phyloP scores from a whole-genome alignment of 305 asterid genomes.

The Vinca major region DNA sequence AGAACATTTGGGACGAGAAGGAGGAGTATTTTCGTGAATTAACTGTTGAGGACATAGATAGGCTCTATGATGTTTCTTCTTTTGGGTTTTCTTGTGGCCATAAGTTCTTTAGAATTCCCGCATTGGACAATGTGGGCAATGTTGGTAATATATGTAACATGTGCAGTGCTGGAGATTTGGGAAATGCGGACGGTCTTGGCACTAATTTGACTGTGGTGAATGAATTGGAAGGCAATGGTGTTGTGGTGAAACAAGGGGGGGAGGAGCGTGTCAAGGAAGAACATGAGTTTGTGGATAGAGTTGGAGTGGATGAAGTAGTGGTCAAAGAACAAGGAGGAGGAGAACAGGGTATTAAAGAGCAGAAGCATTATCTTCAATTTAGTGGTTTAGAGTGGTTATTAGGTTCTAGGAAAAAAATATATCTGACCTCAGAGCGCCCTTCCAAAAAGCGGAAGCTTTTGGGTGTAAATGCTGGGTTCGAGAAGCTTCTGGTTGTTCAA shows the following conservation, averaged over 20 bases:
- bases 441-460: constrained; percentile 81
- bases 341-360: constrained; percentile 16
- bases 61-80: constrained; percentile 34
- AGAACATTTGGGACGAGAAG: constrained; percentile 58
- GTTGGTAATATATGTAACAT: constrained; percentile 1
- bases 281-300: constrained; percentile 41
- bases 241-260: constrained; percentile 20
- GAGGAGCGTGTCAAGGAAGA: constrained; percentile 34
- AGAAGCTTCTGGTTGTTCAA: constrained; percentile 69
- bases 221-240: background rate
- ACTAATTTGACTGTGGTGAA: constrained; percentile 17
- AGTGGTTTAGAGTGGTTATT: constrained; percentile 91
- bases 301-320: constrained; percentile 20
- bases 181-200: constrained; percentile 5
- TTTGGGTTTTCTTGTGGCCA: constrained; percentile 31
- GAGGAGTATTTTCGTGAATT: constrained; percentile 83
- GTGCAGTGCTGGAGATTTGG: background rate
- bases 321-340: constrained; percentile 20
- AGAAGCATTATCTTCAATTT: constrained; percentile 28
- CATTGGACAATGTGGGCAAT: constrained; percentile 21
- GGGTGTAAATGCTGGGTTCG: constrained; percentile 91
- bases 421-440: constrained; percentile 79
- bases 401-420: constrained; percentile 83
- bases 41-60: constrained; percentile 54
- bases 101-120: constrained; percentile 46